Evolutionary conservation across 805 yeast genomes (phyloP).

Genomic region (Ogataea haglerorum): DNA sequence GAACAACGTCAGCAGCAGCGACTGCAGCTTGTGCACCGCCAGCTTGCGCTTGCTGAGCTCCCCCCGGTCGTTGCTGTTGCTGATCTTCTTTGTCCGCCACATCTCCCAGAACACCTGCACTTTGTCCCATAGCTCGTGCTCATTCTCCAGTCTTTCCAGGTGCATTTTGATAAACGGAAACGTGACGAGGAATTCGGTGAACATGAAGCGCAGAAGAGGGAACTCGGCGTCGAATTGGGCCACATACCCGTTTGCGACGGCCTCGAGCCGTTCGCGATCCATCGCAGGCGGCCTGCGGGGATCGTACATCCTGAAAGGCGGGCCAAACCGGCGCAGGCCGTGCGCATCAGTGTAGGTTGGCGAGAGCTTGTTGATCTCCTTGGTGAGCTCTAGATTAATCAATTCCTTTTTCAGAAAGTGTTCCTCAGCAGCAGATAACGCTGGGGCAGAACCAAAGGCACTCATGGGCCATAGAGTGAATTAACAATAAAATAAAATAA

Average conservation of each 20-base stretch:
- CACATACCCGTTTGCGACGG: conserved; percentile 16
- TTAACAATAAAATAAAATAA: neutral
- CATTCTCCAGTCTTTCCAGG: conserved; percentile 16
- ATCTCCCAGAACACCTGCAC: conserved; percentile 81
- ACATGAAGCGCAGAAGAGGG: conserved; percentile 68
- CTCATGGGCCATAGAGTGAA: neutral
- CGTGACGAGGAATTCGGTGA: conserved; percentile 56
- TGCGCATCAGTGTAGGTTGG: conserved; percentile 48
- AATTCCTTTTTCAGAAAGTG: conserved; percentile 86
- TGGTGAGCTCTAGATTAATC: conserved; percentile 53
- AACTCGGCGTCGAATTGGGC: conserved; percentile 38
- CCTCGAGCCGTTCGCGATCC: conserved; percentile 15
- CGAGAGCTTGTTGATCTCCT: conserved; percentile 56
- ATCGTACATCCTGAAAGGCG: conserved; percentile 59
- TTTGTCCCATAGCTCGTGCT: conserved; percentile 65
- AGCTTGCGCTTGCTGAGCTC: conserved; percentile 70
- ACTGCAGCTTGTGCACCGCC: conserved; percentile 56
- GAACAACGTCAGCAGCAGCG: conserved; percentile 62
- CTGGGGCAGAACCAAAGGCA: neutral
- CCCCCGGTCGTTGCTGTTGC: conserved; percentile 71
- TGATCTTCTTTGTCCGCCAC: conserved; percentile 67
- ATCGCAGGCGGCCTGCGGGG: conserved; percentile 35
- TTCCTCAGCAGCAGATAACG: conserved; percentile 63
- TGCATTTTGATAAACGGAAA: conserved; percentile 75
- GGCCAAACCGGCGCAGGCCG: conserved; percentile 69